Percentiles rank a stretch among this genome's conserved stretches.
Conservation (phyloP, 257 asterid genomes). For the Plantago elongata region DNA sequence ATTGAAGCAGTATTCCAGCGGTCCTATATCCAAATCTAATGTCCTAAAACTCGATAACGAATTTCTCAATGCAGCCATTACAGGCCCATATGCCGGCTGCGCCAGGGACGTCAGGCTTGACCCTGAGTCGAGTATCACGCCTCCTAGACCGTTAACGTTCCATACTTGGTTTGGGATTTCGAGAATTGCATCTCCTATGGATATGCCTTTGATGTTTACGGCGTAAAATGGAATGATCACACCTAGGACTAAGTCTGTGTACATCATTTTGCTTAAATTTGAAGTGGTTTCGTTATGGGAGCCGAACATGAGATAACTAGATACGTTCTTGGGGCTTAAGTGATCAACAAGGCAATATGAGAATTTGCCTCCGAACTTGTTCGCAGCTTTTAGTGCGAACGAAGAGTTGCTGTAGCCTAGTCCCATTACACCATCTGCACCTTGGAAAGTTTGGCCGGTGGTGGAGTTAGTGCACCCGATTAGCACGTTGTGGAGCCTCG, state of each 20-base stretch:
- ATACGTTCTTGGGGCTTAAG: slow-evolving; percentile 37
- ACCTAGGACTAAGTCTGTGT: slow-evolving; percentile 46
- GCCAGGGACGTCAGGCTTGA: slow-evolving; percentile 42
- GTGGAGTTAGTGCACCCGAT: slow-evolving; percentile 45
- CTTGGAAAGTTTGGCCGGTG: slow-evolving; percentile 30
- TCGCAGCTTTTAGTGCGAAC: slow-evolving; percentile 34
- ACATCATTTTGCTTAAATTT: slow-evolving; percentile 17
- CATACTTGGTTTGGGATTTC: slow-evolving; percentile 42
- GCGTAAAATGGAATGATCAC: slow-evolving; percentile 39
- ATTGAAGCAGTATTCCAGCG: slow-evolving; percentile 46
- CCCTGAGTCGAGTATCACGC: slow-evolving; percentile 49
- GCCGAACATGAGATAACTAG: slow-evolving; percentile 51
- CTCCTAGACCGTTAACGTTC: slow-evolving; percentile 36
- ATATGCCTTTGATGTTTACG: slow-evolving; percentile 43
- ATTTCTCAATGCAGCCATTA: slow-evolving; percentile 32
- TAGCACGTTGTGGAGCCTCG: slow-evolving; percentile 31
- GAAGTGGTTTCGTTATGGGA: slow-evolving; percentile 14
- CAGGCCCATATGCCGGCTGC: slow-evolving; percentile 41
- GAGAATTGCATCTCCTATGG: slow-evolving; percentile 36
- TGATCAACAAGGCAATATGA: slow-evolving; percentile 65
- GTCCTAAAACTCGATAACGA: slow-evolving; percentile 25
- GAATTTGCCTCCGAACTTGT: slow-evolving; percentile 43
- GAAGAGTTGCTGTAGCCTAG: slow-evolving; percentile 55
- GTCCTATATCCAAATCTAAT: slow-evolving; percentile 27
- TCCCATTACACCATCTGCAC: slow-evolving; percentile 51